Evolutionary conservation across 495 filamentous ascomycete genomes (phyloP), one percentile per base, ranked within the genome.

Genomic region (Parmelia sp.): DNA sequence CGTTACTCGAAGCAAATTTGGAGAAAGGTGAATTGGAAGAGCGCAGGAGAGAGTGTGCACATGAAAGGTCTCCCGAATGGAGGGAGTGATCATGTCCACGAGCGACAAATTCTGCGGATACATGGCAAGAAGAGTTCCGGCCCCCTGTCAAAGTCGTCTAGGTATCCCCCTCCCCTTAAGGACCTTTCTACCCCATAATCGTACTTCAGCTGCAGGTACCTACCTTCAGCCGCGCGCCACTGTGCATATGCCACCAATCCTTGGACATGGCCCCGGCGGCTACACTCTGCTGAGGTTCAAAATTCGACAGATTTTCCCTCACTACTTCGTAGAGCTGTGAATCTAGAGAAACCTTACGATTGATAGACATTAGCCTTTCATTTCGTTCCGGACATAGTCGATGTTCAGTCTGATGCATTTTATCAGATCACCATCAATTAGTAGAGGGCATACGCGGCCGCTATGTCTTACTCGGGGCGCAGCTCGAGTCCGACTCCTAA

Each of bases 401-500:
- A 49, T 35, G 12, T n/a, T 49, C 42, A 49, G 58, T 42, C 25
- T 25, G 17, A 61, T 49, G 58, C 14, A 29, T 11, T 36, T n/a
- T 1, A 36, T 36, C 58, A 51, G 25, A 14, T 23, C 39, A 3
- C 42, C 42, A 7, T 31, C 42, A 14, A 11, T 29, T 29, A 37
- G 11, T 37, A 36, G 42, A n/a, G 15, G 42, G 27, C 27, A 44
- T 49, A 35, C 49, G 0, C 17, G 21, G 27, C 58, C 42, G 58
- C 42, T 21, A 61, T 61, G 58, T 21, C 44, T 35, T 60, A 21
- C 21, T 36, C 36, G 10, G 23, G 21, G 12, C 37, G 57, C 33
- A 58, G 56, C 42, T 31, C 55, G 56, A 58, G 27, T 64, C 51
- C 39, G 47, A 45, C 53, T 39, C 62, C 62, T 21, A 44, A 53